Evolutionary conservation across 2,329 filamentous ascomycete genomes (phyloP).

Genomic region (Aspergillus vadensis): DNA sequence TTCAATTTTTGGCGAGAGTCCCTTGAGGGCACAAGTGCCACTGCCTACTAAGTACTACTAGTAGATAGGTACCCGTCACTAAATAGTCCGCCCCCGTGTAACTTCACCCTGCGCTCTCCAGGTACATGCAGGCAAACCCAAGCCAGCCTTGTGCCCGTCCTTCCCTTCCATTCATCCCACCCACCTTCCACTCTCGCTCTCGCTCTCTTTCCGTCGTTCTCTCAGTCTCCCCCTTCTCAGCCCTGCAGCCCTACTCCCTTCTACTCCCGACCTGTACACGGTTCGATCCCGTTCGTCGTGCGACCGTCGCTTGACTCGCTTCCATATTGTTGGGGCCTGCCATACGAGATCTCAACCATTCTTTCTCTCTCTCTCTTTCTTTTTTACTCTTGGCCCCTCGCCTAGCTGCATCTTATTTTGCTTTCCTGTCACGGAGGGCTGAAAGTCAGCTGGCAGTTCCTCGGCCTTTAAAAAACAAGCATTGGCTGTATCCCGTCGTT

Average conservation of each 20-base stretch:
- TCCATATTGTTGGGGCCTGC: not conserved
- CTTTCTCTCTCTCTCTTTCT: not conserved
- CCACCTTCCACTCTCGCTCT: not conserved
- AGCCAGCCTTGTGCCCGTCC: not conserved
- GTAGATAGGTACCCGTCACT: too few species aligned
- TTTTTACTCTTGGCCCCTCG: not conserved
- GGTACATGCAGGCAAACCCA: not conserved
- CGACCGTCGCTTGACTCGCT: not conserved
- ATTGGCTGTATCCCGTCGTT: not conserved
- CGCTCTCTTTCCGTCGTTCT: not conserved
- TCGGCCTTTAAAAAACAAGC: not conserved
- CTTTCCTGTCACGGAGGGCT: too few species aligned
- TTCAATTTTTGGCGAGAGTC: not conserved
- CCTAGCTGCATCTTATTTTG: not conserved
- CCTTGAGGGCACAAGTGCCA: not conserved
- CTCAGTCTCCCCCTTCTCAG: conserved; percentile 16
- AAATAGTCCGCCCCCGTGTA: too few species aligned
- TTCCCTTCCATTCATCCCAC: not conserved
- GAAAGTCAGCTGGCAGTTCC: too few species aligned
- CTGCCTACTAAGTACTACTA: not conserved
- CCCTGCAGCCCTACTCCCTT: conserved; percentile 27
- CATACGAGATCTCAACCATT: not conserved
- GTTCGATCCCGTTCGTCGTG: not conserved
- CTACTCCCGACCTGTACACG: not conserved
- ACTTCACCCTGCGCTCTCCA: too few species aligned